Evolutionary conservation across 2,329 filamentous ascomycete genomes (phyloP), one percentile per base, ranked within the genome.

Genomic region (Lachnellula occidentalis): DNA sequence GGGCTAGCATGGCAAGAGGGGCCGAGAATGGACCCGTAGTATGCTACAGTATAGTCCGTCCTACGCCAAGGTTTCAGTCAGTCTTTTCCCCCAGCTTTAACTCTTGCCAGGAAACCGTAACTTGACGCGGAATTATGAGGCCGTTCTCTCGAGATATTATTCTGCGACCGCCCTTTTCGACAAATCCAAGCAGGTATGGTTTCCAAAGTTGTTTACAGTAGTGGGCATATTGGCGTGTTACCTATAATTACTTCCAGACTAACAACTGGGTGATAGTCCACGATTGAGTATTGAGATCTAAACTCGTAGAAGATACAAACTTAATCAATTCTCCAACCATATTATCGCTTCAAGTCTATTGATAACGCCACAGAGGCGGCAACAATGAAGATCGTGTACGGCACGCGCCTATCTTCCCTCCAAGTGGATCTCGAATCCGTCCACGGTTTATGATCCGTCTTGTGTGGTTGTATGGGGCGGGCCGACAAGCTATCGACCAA

Each of bases 321-420:
- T 54, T 56, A 49, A 54, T 57, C 50, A 48, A 57, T 46, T 19
- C 31, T 31, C 39, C 42, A 50, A 45, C 42, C 54, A 37, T 21
- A 6, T 36, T 14, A 27, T 37, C 11, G 22, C 21, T 50, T 34
- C 50, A 53, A 48, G 39, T 43, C 31, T 45, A 22, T 27, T 37
- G n/a, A 45, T 58, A 42, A 50, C 48, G 51, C 51, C 57, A 58
- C 53, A 34, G 48, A 49, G 49, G 22, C 56, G 45, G 34, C 22
- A 36, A 17, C 31, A 47, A 6, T 17, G 45, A 36, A 19, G 34
- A 53, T 52, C 24, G 36, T 50, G 46, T 34, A 49, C 45, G 36
- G 50, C 34, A 51, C 21, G 27, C 37, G 54, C 45, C 45, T 45
- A 17, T 34, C 43, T 19, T 17, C 17, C 17, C n/a, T n/a, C n/a